phyloP scores from a whole-genome alignment of 2,329 filamentous ascomycete genomes.

The Stachybotrys elegans region DNA sequence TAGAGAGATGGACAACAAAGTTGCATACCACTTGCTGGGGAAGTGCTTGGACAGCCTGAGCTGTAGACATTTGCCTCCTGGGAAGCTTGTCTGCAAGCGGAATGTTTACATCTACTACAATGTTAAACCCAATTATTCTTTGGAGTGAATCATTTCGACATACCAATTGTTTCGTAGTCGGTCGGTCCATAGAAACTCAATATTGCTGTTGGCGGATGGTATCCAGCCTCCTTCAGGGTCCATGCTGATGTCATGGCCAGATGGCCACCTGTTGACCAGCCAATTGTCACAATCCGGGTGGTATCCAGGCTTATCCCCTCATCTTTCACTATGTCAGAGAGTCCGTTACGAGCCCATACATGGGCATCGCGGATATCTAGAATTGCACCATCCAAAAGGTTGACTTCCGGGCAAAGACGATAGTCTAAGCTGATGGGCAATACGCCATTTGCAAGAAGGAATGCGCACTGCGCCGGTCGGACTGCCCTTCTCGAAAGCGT shows the following conservation, averaged over 20 bases:
- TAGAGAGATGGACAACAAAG: not conserved
- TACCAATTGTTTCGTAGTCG: not conserved
- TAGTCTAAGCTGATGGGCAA: slow-evolving; percentile 46
- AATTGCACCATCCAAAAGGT: slow-evolving; percentile 39
- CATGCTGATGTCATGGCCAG: not conserved
- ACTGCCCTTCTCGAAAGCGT: slow-evolving; percentile 32
- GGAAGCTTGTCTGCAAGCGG: not conserved
- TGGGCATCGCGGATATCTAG: slow-evolving; percentile 38
- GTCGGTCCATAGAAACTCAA: slow-evolving; percentile 1
- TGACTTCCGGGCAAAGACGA: slow-evolving; percentile 43
- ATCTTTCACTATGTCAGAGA: not conserved
- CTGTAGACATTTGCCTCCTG: not conserved
- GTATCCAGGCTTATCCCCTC: not conserved
- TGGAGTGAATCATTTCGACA: not conserved
- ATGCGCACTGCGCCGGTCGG: slow-evolving; percentile 27
- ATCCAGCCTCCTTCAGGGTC: not conserved
- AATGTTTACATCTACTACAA: not conserved
- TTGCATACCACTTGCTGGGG: not conserved
- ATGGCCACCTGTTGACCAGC: slow-evolving; percentile 1
- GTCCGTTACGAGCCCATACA: slow-evolving; percentile 22
- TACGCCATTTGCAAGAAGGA: slow-evolving; percentile 32
- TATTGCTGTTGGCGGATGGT: not conserved
- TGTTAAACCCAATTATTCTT: not conserved
- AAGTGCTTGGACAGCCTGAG: not conserved
- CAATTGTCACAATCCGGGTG: not conserved